phyloP scores from a whole-genome alignment of 345 rosid genomes.

The Dovyalis caffra region DNA sequence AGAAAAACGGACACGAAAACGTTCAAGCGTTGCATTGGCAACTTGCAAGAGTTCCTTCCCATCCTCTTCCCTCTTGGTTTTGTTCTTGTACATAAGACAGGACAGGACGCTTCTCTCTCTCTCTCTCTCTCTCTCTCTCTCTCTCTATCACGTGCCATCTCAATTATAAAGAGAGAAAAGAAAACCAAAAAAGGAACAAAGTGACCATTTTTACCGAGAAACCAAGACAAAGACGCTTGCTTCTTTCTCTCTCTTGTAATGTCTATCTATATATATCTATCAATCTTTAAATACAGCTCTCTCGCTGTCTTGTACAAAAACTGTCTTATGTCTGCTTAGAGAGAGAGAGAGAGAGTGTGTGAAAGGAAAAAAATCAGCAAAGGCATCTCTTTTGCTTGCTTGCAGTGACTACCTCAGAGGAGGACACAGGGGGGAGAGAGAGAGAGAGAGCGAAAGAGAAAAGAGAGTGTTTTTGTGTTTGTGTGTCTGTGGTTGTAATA shows the following conservation, averaged over 20 bases:
- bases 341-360: constrained; percentile 12
- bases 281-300: not conserved
- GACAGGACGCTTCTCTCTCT: not conserved
- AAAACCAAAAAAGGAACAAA: constrained; percentile 10
- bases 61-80: no score
- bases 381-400: constrained; percentile 6
- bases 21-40: no score
- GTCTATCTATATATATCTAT: constrained; percentile 4
- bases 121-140: constrained; percentile 30
- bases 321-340: constrained; percentile 12
- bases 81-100: not conserved
- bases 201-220: not conserved
- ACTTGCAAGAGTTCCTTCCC: no score
- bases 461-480: not conserved
- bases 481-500: not conserved
- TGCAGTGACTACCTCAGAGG: not conserved
- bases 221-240: not conserved
- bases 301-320: not conserved
- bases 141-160: constrained; percentile 61
- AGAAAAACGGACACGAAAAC: no score
- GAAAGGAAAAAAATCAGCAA: no score
- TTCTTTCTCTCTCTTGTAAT: not conserved
- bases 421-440: no score
- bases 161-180: constrained; percentile 24
- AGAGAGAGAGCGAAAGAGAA: no score